A percentile compares a stretch with the other conserved stretches of the same genome.
phyloP scores from a whole-genome alignment of 2,329 filamentous ascomycete species.

The Pseudocercospora eumusae region DNA sequence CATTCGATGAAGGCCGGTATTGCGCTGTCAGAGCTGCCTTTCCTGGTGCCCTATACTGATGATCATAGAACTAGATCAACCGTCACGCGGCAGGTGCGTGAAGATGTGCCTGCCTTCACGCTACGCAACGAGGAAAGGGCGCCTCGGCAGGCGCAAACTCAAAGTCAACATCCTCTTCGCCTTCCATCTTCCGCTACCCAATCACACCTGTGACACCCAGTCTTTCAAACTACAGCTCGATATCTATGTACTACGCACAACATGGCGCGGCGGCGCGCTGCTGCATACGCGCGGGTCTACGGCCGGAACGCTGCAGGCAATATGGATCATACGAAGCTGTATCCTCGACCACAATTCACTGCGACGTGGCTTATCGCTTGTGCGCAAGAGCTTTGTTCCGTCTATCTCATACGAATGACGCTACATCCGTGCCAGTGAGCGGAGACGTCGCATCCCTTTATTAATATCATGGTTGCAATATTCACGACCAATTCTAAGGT shows the following conservation, averaged over 20 bases:
- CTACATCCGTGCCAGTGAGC: no score
- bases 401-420: constrained; percentile 8
- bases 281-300: constrained; percentile 1
- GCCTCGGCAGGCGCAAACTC: background rate
- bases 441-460: no score
- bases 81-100: background rate
- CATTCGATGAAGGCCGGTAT: background rate
- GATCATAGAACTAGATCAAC: no score
- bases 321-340: background rate
- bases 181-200: background rate
- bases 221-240: background rate
- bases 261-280: constrained; percentile 1
- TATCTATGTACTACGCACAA: background rate
- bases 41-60: background rate
- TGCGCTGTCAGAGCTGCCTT: background rate
- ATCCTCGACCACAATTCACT: background rate
- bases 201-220: background rate
- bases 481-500: no score
- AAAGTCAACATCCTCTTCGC: background rate
- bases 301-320: background rate
- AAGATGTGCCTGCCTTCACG: background rate
- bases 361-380: constrained; percentile 6
- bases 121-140: background rate
- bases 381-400: background rate
- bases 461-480: no score